A percentile compares a stretch with the other conserved stretches of the same genome.
Evolutionary conservation across 495 filamentous ascomycete genomes (phyloP).

Genomic region (Talaromyces nanjingensis): DNA sequence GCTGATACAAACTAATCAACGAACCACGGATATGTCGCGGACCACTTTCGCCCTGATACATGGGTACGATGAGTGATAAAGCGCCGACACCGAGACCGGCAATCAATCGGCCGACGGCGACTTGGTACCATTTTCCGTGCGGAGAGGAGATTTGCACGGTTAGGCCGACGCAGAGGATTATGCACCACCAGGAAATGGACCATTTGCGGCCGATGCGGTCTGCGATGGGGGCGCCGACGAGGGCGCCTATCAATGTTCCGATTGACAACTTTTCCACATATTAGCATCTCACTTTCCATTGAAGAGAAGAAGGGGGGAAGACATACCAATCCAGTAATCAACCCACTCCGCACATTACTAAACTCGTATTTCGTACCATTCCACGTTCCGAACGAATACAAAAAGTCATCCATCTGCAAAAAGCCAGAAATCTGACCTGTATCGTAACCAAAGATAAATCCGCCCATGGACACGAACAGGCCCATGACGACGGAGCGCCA

Average conservation of each 20-base stretch:
- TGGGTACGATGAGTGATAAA: constrained; percentile 61
- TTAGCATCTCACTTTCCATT: no score
- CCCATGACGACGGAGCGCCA: constrained; percentile 42
- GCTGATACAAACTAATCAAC: constrained; percentile 65
- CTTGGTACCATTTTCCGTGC: constrained; percentile 44
- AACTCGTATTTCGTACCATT: constrained; percentile 29
- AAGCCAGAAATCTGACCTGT: constrained; percentile 52
- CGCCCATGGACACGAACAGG: constrained; percentile 58
- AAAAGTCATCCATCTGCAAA: constrained; percentile 51
- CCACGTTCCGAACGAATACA: constrained; percentile 35
- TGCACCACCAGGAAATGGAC: constrained; percentile 47
- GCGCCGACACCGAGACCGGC: constrained; percentile 65
- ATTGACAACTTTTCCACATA: constrained; percentile 51
- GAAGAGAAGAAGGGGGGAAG: no score
- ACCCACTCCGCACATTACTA: constrained; percentile 41
- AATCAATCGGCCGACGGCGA: constrained; percentile 49
- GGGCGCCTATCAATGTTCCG: constrained; percentile 61
- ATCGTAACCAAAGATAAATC: constrained; percentile 53
- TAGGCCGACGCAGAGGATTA: constrained; percentile 58
- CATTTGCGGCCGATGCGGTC: constrained; percentile 46
- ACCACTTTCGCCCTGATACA: constrained; percentile 67
- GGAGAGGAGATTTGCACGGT: constrained; percentile 58
- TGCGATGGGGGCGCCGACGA: constrained; percentile 49
- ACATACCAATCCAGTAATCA: constrained; percentile 44
- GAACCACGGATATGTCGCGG: constrained; percentile 60